These are phyloP conservation scores for Dissoconium aciculare DNA, from an alignment of 2,329 filamentous ascomycete genomes.

Conservation along the genomic window DNA sequence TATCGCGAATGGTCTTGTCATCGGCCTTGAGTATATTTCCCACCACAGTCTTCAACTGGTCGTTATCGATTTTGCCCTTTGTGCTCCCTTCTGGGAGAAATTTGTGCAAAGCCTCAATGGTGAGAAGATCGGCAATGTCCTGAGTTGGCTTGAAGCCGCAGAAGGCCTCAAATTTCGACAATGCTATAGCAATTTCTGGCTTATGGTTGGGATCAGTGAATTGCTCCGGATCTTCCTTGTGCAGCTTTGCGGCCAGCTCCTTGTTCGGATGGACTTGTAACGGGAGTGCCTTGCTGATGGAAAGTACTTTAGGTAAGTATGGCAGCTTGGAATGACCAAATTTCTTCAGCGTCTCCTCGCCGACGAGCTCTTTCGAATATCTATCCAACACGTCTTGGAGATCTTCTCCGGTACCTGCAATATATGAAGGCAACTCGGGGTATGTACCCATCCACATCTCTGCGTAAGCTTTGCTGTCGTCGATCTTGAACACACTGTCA, in stretches of 20 bases:
- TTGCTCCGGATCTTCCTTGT: slow-evolving; percentile 46
- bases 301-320: slow-evolving; percentile 61
- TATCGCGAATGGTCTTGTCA: slow-evolving; percentile 37
- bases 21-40: slow-evolving; percentile 41
- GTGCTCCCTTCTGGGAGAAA: slow-evolving; percentile 36
- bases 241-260: slow-evolving; percentile 47
- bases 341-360: slow-evolving; percentile 44
- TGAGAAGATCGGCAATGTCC: slow-evolving; percentile 44
- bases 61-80: slow-evolving; percentile 45
- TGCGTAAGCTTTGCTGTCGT: slow-evolving; percentile 49
- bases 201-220: slow-evolving; percentile 66
- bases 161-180: slow-evolving; percentile 60
- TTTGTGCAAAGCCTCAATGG: slow-evolving; percentile 38
- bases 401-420: slow-evolving; percentile 46
- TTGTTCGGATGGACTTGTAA: slow-evolving; percentile 64
- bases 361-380: slow-evolving; percentile 48
- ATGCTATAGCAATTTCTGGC: slow-evolving; percentile 61
- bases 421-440: slow-evolving; percentile 50
- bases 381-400: slow-evolving; percentile 50
- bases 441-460: slow-evolving; percentile 68
- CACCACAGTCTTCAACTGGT: slow-evolving; percentile 43
- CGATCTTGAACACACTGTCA: slow-evolving; percentile 43
- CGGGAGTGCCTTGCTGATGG: slow-evolving; percentile 59
- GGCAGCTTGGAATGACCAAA: slow-evolving; percentile 51
- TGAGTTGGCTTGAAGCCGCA: slow-evolving; percentile 55